Evolutionary conservation across 805 yeast genomes (phyloP), one percentile per base, ranked within the genome.

Genomic region (Zygosaccharomyces pseudorouxii): DNA sequence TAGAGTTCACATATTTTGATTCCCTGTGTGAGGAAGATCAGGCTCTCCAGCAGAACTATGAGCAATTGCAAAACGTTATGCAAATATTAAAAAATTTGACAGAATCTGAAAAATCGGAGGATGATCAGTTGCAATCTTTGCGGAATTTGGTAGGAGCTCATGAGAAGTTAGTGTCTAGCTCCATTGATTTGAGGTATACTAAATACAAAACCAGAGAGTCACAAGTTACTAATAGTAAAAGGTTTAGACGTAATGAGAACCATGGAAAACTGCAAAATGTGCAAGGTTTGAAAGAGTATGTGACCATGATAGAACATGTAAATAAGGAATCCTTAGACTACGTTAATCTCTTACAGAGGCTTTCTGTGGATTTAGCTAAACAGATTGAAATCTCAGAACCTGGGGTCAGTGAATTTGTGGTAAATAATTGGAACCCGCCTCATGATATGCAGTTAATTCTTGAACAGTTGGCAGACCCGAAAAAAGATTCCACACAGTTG

Each of bases 341-440:
- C 45, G 38, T 57, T 7, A 62, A 59, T 42, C 50, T 62, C 2
- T 42, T 64, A 29, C 59, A 59, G 12, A 49, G 63, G 28, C 47
- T 64, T 4, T 57, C 70, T 6, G 59, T 59, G 18, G 63, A 60
- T n/a, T 42, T 63, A 19, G 62, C 55, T 1, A 54, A 55, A 36
- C 64, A 63, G 35, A 49, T 61, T 8, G 64, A 60, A 35, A 53
- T 54, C 4, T 49, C 60, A 6, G 55, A 59, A 42, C 51, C 57
- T 4, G 41, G 42, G 12, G 56, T 50, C 5, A 45, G 55, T 14
- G 57, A 54, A 42, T 54, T 51, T 38, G 54, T 51, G 2, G 50
- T 62, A 29, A 53, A 57, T 25, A 51, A 52, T 14, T 59, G 63
- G 63, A 48, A 44, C 27, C 64, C 64, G 11, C 59, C 64, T 0